Conservation (phyloP, 306 rosid species). For the Mimosa pudica region DNA sequence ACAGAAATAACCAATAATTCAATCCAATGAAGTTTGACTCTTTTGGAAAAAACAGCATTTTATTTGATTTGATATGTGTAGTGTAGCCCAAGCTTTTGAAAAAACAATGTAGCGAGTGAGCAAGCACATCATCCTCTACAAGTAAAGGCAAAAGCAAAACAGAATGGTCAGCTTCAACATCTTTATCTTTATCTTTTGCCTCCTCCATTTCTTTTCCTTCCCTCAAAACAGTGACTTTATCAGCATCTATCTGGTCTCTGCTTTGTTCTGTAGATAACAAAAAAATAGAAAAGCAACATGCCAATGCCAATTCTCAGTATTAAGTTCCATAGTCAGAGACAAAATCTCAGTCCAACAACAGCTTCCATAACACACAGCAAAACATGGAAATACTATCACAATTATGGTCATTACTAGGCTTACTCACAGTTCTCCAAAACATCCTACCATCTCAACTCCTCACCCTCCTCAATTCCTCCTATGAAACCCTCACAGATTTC, state of each 20-base stretch:
- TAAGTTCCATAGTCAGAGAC: background rate
- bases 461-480: constrained; percentile 70
- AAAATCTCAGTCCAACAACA: constrained; percentile 26
- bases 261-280: constrained; percentile 40
- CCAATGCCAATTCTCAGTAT: background rate
- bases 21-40: background rate
- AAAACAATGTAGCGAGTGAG: constrained; percentile 15
- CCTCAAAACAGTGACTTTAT: constrained; percentile 43
- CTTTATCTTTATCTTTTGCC: constrained; percentile 64
- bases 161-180: constrained; percentile 40
- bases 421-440: constrained; percentile 80
- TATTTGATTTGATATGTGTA: constrained; percentile 11
- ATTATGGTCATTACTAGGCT: constrained; percentile 83
- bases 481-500: constrained; percentile 73
- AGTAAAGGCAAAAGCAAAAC: constrained; percentile 37
- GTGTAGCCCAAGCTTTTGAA: constrained; percentile 29
- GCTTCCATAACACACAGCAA: background rate
- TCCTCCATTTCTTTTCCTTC: constrained; percentile 31
- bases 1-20: background rate
- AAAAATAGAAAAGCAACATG: background rate
- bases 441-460: constrained; percentile 82
- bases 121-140: constrained; percentile 20
- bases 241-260: constrained; percentile 16
- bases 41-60: background rate
- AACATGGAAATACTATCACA: constrained; percentile 82